Evolutionary conservation across 371 early-diverging fungal genomes (phyloP).

Genomic region (Coemansia sp.): DNA sequence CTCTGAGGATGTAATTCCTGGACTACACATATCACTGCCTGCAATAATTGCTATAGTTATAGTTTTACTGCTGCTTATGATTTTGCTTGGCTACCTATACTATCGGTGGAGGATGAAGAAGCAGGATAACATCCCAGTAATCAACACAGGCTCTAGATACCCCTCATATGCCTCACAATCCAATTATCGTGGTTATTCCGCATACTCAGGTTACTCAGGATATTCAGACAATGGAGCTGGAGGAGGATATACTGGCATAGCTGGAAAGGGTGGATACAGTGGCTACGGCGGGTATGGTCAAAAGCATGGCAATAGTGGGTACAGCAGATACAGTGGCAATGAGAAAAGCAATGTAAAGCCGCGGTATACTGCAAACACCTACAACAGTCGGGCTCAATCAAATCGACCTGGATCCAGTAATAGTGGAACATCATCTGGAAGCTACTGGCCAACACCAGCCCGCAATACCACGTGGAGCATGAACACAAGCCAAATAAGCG

Average conservation of each 20-base stretch:
- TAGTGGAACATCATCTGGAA: neutral
- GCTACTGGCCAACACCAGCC: slow-evolving; percentile 10
- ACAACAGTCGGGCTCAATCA: neutral
- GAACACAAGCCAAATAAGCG: slow-evolving; percentile 7
- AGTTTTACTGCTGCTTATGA: neutral
- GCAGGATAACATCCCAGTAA: neutral
- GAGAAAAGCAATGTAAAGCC: neutral
- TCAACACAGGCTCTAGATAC: neutral
- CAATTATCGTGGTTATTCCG: slow-evolving; percentile 3
- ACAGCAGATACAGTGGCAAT: neutral
- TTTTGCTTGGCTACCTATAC: neutral
- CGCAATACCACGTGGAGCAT: slow-evolving; percentile 10
- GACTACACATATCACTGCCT: neutral
- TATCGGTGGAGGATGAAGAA: slow-evolving; percentile 8
- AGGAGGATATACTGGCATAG: slow-evolving; percentile 6
- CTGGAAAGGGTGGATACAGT: neutral
- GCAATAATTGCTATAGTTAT: slow-evolving; percentile 3
- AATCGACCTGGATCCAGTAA: neutral
- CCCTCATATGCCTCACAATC: slow-evolving; percentile 1
- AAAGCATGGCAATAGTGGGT: neutral
- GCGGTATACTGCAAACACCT: neutral
- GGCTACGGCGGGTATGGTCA: neutral
- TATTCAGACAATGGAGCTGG: neutral
- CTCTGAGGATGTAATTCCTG: slow-evolving; percentile 2
- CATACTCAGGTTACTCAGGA: slow-evolving; percentile 1